phyloP scores from a whole-genome alignment of 2,329 filamentous ascomycete genomes.

The Paecilomyces fulvus region DNA sequence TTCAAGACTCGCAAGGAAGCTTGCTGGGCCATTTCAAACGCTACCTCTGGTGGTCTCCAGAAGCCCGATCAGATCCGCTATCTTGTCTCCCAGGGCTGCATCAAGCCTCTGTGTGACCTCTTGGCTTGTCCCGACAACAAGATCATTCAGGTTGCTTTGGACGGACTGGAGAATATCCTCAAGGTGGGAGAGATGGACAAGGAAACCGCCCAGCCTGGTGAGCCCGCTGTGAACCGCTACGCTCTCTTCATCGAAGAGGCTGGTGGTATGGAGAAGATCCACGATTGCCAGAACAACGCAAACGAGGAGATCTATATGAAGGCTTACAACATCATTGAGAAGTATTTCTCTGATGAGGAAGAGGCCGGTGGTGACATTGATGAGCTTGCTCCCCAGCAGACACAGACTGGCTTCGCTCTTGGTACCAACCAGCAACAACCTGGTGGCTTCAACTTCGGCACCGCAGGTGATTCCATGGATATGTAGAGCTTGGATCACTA shows the following conservation, averaged over 20 bases:
- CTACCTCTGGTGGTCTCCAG: constrained; percentile 92
- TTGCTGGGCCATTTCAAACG: constrained; percentile 99
- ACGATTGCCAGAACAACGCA: constrained; percentile 99
- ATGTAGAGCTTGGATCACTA: constrained; percentile 45
- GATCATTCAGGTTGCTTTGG: constrained; percentile 97
- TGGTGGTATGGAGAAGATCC: constrained; percentile 99
- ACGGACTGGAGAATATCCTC: constrained; percentile 97
- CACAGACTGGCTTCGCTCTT: constrained; percentile 66
- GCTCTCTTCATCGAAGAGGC: constrained; percentile 98
- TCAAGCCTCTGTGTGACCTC: constrained; percentile 93
- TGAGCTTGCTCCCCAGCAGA: constrained; percentile 64
- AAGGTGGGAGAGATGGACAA: constrained; percentile 99
- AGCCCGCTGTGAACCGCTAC: constrained; percentile 72
- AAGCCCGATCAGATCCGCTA: constrained; percentile 99
- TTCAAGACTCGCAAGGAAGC: constrained; percentile 99
- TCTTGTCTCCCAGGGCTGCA: constrained; percentile 85
- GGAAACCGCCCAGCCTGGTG: constrained; percentile 56
- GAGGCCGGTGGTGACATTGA: constrained; percentile 70
- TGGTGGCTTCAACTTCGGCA: constrained; percentile 88
- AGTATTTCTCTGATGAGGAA: constrained; percentile 99
- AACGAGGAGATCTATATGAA: constrained; percentile 99
- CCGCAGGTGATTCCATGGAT: constrained; percentile 64
- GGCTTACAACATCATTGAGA: constrained; percentile 99
- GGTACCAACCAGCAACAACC: constrained; percentile 55
- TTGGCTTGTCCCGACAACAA: constrained; percentile 97